Percentiles rank a stretch among this genome's conserved stretches.
Evolutionary conservation across 352 stramenopile species (phyloP).

Genomic region (Vaucheria bursata): DNA sequence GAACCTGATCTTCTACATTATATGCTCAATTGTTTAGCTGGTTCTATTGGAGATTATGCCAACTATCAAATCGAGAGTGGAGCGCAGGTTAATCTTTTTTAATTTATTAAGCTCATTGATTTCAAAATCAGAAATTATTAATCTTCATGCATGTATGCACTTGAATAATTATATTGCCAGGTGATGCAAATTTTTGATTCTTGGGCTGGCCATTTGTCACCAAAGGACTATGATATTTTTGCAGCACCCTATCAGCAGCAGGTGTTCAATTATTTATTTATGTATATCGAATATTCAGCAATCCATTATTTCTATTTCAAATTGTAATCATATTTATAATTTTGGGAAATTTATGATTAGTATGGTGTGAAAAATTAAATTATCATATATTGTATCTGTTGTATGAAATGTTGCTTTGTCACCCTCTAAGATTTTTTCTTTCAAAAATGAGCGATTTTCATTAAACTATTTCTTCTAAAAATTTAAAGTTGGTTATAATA

Average conservation of each 20-base stretch:
- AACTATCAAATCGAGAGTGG: constrained; percentile 55
- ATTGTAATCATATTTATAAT: neutral
- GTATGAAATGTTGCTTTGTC: neutral
- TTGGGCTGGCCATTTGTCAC: constrained; percentile 68
- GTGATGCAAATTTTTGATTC: constrained; percentile 79
- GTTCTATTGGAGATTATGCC: constrained; percentile 68
- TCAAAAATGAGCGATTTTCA: neutral
- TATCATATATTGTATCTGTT: neutral
- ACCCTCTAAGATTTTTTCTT: neutral
- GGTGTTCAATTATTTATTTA: neutral
- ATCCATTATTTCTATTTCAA: too few relatives aligned
- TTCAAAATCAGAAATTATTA: too few relatives aligned
- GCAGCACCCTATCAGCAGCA: constrained; percentile 65
- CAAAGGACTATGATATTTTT: constrained; percentile 70
- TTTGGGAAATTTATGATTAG: neutral
- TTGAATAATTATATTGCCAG: too few relatives aligned
- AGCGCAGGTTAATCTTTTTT: neutral
- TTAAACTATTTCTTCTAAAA: too few relatives aligned
- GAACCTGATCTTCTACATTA: constrained; percentile 67
- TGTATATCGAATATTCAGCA: too few relatives aligned
- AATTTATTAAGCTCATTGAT: neutral
- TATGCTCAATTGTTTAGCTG: constrained; percentile 65
- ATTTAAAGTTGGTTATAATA: too few relatives aligned
- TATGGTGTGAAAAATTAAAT: too few relatives aligned
- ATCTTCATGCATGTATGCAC: too few relatives aligned